Conservation (phyloP, 2,329 filamentous ascomycete genomes). For the Penicillium brevicompactum region DNA sequence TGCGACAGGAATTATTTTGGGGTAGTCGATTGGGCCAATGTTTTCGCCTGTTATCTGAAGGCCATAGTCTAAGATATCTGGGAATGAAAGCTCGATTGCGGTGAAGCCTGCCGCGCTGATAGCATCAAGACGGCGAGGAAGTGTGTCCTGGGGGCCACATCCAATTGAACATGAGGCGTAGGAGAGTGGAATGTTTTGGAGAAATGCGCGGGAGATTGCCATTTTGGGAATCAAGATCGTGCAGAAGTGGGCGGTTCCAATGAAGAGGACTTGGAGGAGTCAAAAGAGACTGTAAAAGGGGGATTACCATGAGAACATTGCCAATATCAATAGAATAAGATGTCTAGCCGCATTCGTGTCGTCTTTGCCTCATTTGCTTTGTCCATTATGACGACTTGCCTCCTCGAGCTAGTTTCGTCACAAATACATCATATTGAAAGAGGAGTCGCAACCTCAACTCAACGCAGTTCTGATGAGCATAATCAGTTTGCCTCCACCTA, state of each 20-base stretch:
- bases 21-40: conserved; percentile 61
- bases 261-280: background rate
- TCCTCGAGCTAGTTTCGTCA: conserved; percentile 10
- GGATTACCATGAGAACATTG: background rate
- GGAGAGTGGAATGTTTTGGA: conserved; percentile 37
- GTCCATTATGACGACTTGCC: conserved; percentile 18
- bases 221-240: conserved; percentile 2
- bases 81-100: conserved; percentile 74
- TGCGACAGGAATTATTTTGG: conserved; percentile 58
- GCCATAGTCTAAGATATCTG: conserved; percentile 69
- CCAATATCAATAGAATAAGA: background rate
- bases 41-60: conserved; percentile 52
- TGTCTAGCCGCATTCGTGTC: background rate
- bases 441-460: too few species aligned
- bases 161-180: conserved; percentile 50
- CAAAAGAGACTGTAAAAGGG: background rate
- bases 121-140: conserved; percentile 43
- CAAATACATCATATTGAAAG: conserved; percentile 5
- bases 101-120: conserved; percentile 51
- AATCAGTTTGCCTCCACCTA: background rate
- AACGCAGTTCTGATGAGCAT: background rate
- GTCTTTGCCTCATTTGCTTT: background rate
- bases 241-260: background rate
- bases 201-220: conserved; percentile 15
- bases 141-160: conserved; percentile 32